Evolutionary conservation across 192 early-diverging fungal species (phyloP).

Genomic region (Coemansia sp.): DNA sequence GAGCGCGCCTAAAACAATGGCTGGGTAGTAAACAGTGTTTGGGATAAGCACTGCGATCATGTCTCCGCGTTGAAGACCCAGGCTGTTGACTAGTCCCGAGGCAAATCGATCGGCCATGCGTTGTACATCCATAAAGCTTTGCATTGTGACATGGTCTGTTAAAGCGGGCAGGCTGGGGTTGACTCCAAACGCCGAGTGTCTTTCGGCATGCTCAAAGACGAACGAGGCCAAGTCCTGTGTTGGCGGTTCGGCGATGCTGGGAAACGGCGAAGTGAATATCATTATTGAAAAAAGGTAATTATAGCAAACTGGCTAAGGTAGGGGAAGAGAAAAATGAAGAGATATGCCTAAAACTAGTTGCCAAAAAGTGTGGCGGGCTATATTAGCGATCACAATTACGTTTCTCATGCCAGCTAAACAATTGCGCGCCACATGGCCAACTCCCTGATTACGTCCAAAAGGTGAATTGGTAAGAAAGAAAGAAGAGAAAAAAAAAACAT

Average conservation of each 20-base stretch:
- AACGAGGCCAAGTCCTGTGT: conserved; percentile 46
- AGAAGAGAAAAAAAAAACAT: background rate
- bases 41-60: conserved; percentile 73
- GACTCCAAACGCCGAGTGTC: conserved; percentile 31
- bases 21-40: conserved; percentile 70
- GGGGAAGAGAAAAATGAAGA: background rate
- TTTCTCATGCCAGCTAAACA: background rate
- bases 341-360: background rate
- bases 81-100: conserved; percentile 45
- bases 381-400: background rate
- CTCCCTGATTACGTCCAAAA: no score
- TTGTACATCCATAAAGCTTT: conserved; percentile 36
- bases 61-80: conserved; percentile 69
- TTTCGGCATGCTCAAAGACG: conserved; percentile 30
- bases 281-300: conserved; percentile 8
- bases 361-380: background rate
- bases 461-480: no score
- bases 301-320: background rate
- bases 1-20: conserved; percentile 65
- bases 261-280: conserved; percentile 39
- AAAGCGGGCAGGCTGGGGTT: conserved; percentile 30
- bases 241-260: conserved; percentile 25
- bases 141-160: conserved; percentile 13
- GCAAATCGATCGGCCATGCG: conserved; percentile 22
- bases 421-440: background rate